Evolutionary conservation across 306 rosid species (phyloP).

Genomic region (Crotalaria pallida): DNA sequence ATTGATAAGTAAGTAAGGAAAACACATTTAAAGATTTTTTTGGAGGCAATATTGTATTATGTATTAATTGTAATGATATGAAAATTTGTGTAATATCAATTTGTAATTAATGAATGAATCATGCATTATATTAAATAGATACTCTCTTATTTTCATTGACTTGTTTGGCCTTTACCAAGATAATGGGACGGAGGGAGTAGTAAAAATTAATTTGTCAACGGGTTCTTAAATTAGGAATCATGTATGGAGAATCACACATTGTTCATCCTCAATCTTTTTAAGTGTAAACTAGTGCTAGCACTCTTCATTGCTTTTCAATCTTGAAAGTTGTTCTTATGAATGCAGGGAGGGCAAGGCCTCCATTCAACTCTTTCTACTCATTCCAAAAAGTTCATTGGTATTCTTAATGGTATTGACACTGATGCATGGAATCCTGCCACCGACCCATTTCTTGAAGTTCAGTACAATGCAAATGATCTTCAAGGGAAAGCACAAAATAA

Average conservation of each 20-base stretch:
- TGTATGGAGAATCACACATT: neutral
- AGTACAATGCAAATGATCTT: constrained; percentile 75
- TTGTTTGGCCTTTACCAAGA: too few relatives aligned
- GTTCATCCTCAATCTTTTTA: neutral
- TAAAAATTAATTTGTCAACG: neutral
- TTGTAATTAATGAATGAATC: too few relatives aligned
- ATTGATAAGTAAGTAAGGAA: too few relatives aligned
- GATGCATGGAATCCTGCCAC: constrained; percentile 92
- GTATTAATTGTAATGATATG: too few relatives aligned
- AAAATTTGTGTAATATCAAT: too few relatives aligned
- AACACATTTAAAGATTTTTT: too few relatives aligned
- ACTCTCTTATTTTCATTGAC: too few relatives aligned
- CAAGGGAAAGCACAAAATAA: constrained; percentile 83
- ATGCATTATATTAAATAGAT: too few relatives aligned
- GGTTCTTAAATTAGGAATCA: neutral
- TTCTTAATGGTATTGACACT: constrained; percentile 90
- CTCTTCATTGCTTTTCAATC: constrained; percentile 1
- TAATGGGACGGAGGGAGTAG: too few relatives aligned
- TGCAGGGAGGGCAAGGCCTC: constrained; percentile 88
- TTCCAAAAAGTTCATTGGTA: constrained; percentile 79
- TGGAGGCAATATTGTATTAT: too few relatives aligned
- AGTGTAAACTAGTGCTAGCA: neutral
- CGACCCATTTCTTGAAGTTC: constrained; percentile 66
- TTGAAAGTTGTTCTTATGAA: constrained; percentile 11
- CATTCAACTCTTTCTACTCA: constrained; percentile 76